Percentiles rank a stretch among this genome's conserved stretches.
Conservation (phyloP, 1,284 basidiomycete genomes). For the Irpex lacteus region DNA sequence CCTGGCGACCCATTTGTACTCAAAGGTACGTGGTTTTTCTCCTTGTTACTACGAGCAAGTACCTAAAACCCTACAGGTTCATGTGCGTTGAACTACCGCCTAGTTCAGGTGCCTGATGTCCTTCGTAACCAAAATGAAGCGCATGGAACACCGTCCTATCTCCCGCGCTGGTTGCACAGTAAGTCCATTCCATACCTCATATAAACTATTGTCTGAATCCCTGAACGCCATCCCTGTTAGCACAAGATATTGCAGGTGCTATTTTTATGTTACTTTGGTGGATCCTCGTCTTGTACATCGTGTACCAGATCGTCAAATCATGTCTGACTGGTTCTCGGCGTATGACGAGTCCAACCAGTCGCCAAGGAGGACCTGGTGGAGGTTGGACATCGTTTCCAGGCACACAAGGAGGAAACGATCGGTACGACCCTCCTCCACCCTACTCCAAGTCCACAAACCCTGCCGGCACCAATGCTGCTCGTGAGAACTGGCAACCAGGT, state of each 20-base stretch:
- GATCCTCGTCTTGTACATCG: conserved; percentile 47
- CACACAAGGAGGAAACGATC: conserved; percentile 30
- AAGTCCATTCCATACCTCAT: conserved; percentile 5
- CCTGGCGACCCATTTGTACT: conserved; percentile 82
- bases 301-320: conserved; percentile 56
- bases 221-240: not conserved
- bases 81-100: conserved; percentile 77
- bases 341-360: conserved; percentile 21
- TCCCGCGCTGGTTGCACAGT: conserved; percentile 22
- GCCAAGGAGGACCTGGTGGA: conserved; percentile 33
- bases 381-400: conserved; percentile 51
- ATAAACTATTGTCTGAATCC: not conserved
- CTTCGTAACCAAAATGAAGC: conserved; percentile 34
- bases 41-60: not conserved
- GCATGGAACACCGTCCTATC: conserved; percentile 17
- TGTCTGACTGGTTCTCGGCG: conserved; percentile 38
- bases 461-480: conserved; percentile 24
- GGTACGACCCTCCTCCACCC: conserved; percentile 66
- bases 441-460: conserved; percentile 51
- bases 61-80: conserved; percentile 50
- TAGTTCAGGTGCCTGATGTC: conserved; percentile 60
- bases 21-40: conserved; percentile 55
- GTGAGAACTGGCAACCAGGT: conserved; percentile 54
- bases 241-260: conserved; percentile 26
- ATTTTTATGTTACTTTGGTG: conserved; percentile 60